Conservation (phyloP, 371 early-diverging fungal species). For the Apophysomyces trapeziformis region DNA sequence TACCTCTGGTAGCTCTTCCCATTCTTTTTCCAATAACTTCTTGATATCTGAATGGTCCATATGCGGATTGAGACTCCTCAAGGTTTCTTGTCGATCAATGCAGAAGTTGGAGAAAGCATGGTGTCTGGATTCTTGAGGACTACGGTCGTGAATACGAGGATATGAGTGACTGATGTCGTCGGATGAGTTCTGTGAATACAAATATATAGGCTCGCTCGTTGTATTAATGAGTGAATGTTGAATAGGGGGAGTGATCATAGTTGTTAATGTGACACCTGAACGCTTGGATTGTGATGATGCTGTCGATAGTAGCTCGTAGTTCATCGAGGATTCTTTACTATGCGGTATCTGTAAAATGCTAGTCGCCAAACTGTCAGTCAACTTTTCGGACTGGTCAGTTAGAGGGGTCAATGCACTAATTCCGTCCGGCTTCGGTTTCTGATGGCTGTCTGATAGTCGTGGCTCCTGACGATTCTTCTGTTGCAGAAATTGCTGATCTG, state of each 20-base stretch:
- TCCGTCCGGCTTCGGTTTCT: neutral
- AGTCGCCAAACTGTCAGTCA: neutral
- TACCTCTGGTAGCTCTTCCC: slow-evolving; percentile 19
- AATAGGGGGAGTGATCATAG: neutral
- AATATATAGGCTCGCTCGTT: neutral
- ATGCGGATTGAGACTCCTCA: slow-evolving; percentile 9
- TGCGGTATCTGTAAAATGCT: neutral
- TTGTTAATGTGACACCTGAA: neutral
- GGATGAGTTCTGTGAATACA: neutral
- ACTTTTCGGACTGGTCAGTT: neutral
- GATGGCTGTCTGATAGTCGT: no score
- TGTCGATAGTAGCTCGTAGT: neutral
- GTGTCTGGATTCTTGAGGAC: neutral
- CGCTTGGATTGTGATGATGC: neutral
- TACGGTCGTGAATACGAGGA: neutral
- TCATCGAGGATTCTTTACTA: neutral
- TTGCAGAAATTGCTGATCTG: neutral
- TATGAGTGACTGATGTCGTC: neutral
- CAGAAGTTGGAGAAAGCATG: slow-evolving; percentile 18
- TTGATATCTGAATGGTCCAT: slow-evolving; percentile 20
- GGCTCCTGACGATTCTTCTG: neutral
- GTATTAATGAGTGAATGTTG: slow-evolving; percentile 5
- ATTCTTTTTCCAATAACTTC: slow-evolving; percentile 14
- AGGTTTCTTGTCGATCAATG: slow-evolving; percentile 5
- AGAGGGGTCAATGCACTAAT: neutral